Percentiles rank a stretch among this genome's conserved stretches.
These are phyloP conservation scores for Trametes sp. DNA, from an alignment of 1,284 basidiomycete species.

Conservation along the genomic window DNA sequence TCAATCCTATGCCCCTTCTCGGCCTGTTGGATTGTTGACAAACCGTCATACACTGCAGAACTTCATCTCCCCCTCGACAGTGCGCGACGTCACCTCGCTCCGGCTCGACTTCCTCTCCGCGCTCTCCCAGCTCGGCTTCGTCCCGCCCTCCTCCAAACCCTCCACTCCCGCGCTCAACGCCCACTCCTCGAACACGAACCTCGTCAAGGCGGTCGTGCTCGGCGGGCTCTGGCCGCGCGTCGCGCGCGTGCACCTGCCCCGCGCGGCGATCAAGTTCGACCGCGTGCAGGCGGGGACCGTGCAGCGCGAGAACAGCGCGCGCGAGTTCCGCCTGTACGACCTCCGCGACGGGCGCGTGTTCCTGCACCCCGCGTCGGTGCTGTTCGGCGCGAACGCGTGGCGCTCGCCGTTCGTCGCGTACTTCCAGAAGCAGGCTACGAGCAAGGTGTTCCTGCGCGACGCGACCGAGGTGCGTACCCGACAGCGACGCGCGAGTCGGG, in stretches of 20 bases:
- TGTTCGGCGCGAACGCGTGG: constrained; percentile 81
- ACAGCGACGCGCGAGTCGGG: background rate
- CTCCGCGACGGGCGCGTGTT: constrained; percentile 66
- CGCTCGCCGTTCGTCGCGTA: constrained; percentile 83
- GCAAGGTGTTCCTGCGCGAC: constrained; percentile 87
- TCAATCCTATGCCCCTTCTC: background rate
- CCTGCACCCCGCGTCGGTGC: constrained; percentile 84
- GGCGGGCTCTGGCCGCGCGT: constrained; percentile 87
- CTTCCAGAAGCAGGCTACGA: constrained; percentile 86
- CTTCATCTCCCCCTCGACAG: constrained; percentile 79
- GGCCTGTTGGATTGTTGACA: background rate
- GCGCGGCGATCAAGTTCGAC: constrained; percentile 81
- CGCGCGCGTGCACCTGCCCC: constrained; percentile 78
- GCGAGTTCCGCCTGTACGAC: constrained; percentile 85
- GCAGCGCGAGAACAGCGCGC: constrained; percentile 82
- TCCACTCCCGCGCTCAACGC: constrained; percentile 58
- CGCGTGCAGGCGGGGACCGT: constrained; percentile 82
- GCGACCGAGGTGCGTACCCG: constrained; percentile 76
- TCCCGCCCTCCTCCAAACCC: constrained; percentile 54
- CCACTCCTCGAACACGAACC: constrained; percentile 72
- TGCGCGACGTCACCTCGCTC: constrained; percentile 86
- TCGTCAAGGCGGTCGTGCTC: constrained; percentile 84
- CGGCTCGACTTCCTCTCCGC: constrained; percentile 82
- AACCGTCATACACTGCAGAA: constrained; percentile 55
- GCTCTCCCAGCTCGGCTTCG: constrained; percentile 79